phyloP scores from a whole-genome alignment of 2,329 filamentous ascomycete genomes.

The Aureobasidium sp. region DNA sequence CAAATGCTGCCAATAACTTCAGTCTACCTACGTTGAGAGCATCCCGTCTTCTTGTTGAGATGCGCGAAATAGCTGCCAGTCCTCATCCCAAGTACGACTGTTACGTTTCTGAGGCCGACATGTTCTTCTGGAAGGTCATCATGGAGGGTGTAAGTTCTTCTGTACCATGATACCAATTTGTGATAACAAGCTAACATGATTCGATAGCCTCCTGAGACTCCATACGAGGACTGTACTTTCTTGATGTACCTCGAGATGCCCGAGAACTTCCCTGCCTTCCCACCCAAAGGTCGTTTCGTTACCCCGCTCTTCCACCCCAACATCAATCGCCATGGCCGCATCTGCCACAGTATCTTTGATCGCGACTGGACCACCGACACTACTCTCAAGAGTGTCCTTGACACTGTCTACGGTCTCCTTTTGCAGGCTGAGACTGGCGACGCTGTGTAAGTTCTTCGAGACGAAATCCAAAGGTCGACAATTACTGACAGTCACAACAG shows the following conservation, averaged over 20 bases:
- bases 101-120: constrained; percentile 34
- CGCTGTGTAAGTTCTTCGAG: constrained; percentile 19
- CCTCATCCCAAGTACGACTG: constrained; percentile 32
- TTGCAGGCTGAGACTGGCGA: constrained; percentile 29
- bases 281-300: constrained; percentile 31
- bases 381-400: constrained; percentile 27
- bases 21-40: constrained; percentile 19
- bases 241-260: constrained; percentile 32
- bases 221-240: constrained; percentile 30
- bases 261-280: constrained; percentile 30
- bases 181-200: not conserved
- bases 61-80: constrained; percentile 27
- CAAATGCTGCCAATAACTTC: not conserved
- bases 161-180: not conserved
- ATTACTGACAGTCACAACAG: not conserved
- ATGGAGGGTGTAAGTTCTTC: constrained; percentile 25
- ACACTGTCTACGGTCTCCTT: constrained; percentile 30
- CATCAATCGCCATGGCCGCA: constrained; percentile 31
- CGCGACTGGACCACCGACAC: constrained; percentile 33
- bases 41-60: constrained; percentile 28
- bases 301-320: constrained; percentile 35
- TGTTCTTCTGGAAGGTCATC: constrained; percentile 36
- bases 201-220: constrained; percentile 22
- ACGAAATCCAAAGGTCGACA: no score
- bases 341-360: constrained; percentile 31